A percentile compares a stretch with the other conserved stretches of the same genome.
Evolutionary conservation across 2,329 filamentous ascomycete species (phyloP).

Genomic region (Penicillium sp.): DNA sequence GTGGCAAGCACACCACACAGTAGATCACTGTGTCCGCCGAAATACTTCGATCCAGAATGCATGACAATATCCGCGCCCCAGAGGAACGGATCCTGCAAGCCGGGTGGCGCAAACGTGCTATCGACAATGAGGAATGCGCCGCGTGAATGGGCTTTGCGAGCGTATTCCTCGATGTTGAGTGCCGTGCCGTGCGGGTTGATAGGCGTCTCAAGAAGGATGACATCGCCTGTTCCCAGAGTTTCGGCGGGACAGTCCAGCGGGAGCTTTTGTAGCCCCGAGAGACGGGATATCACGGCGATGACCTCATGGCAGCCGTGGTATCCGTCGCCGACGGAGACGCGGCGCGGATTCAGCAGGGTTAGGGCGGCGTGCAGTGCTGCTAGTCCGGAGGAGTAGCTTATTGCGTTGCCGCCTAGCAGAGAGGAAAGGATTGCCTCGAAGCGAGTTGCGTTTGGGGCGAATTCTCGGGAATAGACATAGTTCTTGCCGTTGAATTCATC

Average conservation of each 20-base stretch:
- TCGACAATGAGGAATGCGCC: slow-evolving; percentile 78
- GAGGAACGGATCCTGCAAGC: slow-evolving; percentile 77
- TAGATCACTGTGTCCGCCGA: slow-evolving; percentile 90
- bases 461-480: slow-evolving; percentile 80
- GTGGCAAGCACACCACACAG: slow-evolving; percentile 77
- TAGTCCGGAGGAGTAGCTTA: slow-evolving; percentile 81
- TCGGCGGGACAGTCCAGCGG: slow-evolving; percentile 65
- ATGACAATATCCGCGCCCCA: slow-evolving; percentile 82
- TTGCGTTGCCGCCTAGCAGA: slow-evolving; percentile 59
- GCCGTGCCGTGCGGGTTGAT: slow-evolving; percentile 84
- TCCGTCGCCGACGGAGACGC: slow-evolving; percentile 74
- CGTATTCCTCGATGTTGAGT: slow-evolving; percentile 64
- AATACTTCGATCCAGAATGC: slow-evolving; percentile 91
- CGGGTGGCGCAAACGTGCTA: slow-evolving; percentile 85
- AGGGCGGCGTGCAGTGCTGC: slow-evolving; percentile 83
- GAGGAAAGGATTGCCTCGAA: slow-evolving; percentile 79
- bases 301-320: slow-evolving; percentile 95
- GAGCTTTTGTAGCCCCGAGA: slow-evolving; percentile 70
- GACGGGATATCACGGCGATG: slow-evolving; percentile 66
- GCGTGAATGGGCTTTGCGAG: slow-evolving; percentile 56
- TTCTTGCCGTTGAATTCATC: slow-evolving; percentile 33
- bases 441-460: slow-evolving; percentile 75
- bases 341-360: slow-evolving; percentile 73
- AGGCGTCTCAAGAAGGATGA: slow-evolving; percentile 87
- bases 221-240: slow-evolving; percentile 61